Evolutionary conservation across 768 basidiomycete genomes (phyloP), one percentile per base, ranked within the genome.

Genomic region (Tricholoma saponaceum): DNA sequence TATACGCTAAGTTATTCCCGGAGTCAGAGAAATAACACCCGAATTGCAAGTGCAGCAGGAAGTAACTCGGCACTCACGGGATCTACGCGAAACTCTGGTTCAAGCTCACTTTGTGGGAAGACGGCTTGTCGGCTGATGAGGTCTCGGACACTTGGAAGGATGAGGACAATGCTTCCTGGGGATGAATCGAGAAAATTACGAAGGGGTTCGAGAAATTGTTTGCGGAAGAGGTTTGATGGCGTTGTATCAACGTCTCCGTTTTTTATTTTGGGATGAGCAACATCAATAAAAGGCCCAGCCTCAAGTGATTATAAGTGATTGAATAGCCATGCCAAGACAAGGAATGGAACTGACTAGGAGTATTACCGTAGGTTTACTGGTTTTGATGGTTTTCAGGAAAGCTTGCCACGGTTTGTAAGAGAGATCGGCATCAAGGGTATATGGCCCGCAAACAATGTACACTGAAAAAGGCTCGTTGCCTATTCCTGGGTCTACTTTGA

Each of bases 251-350:
- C 69, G 54, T 93, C 89, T 5, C 96, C 97, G 3, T 76, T 71
- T 67, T 84, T 86, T 61, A 98, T 82, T 52, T 78, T 75, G 1
- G 89, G 83, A 69, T 98, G 92, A 16, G 79, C 70, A 0, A 82
- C 72, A 62, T 98, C 94, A 43, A 98, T 74, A 68, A 98, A 99
- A 1, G 97, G 97, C 0, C 97, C 97, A 28, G 92, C 73, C 96
- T 99, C 60, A 13, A 50, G 18, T 37, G 30, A 37, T 35, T 51
- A 41, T 44, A 47, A 51, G 13, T 33, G 49, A 46, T 4, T 56
- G 18, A 57, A 44, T 53, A 22, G 26, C 25, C 9, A 16, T 23
- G 16, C 55, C 5, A 57, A 32, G 39, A 43, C 22, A 52, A 54
- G 16, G 54, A 32, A 23, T 49, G 8, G 23, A 32, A 59, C 50